phyloP scores from a whole-genome alignment of 2,329 filamentous ascomycete genomes.

The Juglanconis juglandina region DNA sequence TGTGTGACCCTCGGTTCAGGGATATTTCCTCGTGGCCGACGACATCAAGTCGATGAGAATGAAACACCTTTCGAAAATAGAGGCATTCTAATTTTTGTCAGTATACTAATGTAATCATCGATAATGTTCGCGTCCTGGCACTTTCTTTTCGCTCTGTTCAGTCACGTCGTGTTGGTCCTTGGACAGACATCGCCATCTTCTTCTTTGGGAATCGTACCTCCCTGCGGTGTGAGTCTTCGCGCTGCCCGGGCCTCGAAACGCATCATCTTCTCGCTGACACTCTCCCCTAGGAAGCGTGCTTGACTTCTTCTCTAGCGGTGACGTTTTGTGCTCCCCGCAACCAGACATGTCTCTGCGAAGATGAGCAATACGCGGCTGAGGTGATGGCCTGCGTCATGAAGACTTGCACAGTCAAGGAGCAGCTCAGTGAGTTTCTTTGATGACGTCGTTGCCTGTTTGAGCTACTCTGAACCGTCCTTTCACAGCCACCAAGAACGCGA shows the following conservation, averaged over 20 bases:
- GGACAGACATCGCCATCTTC: not conserved
- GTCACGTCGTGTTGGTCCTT: not conserved
- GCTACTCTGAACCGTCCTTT: not conserved
- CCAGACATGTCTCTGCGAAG: constrained; percentile 13
- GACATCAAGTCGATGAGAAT: no score
- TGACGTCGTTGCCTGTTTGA: not conserved
- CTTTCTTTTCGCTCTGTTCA: not conserved
- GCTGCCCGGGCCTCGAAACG: not conserved
- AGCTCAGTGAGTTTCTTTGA: not conserved
- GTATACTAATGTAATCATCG: no score
- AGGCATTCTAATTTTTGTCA: no score
- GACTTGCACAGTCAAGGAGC: constrained; percentile 12
- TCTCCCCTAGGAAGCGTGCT: not conserved
- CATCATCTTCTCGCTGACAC: not conserved
- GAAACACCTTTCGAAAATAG: no score
- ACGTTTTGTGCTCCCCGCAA: constrained; percentile 7
- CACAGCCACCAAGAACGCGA: constrained; percentile 11
- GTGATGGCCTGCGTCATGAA: constrained; percentile 1
- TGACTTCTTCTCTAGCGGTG: not conserved
- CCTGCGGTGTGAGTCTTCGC: not conserved
- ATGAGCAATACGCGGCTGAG: not conserved
- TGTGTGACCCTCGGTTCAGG: no score
- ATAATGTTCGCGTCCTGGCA: not conserved
- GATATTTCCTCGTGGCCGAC: no score
- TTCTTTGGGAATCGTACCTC: not conserved